Evolutionary conservation across 2,329 filamentous ascomycete genomes (phyloP).

Genomic region (Fusarium guadeloupense): DNA sequence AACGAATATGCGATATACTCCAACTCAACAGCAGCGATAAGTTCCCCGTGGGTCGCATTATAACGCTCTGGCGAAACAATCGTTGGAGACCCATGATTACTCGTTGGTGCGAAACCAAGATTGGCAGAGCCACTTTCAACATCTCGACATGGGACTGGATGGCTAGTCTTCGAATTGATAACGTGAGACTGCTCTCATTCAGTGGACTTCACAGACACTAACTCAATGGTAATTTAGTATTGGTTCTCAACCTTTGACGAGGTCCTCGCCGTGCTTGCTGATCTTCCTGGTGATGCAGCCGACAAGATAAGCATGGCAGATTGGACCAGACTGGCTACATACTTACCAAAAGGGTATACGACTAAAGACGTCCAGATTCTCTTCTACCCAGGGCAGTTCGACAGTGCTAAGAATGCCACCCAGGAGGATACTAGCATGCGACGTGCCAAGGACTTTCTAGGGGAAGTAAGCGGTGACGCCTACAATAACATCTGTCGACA

Average conservation of each 20-base stretch:
- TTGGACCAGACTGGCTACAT: neutral
- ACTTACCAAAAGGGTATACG: neutral
- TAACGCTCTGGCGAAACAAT: conserved; percentile 2
- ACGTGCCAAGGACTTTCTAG: neutral
- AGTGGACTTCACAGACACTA: neutral
- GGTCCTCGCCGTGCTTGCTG: neutral
- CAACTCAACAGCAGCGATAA: neutral
- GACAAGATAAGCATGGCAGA: neutral
- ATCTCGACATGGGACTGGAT: conserved; percentile 10
- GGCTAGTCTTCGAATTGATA: neutral
- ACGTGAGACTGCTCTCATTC: neutral
- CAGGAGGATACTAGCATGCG: neutral
- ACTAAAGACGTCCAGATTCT: neutral
- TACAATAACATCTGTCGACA: neutral
- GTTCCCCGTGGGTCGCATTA: neutral
- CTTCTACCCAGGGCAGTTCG: neutral
- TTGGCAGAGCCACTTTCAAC: conserved; percentile 1
- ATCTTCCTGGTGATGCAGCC: neutral
- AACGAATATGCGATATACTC: neutral
- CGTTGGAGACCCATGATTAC: conserved; percentile 3
- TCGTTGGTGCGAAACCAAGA: neutral
- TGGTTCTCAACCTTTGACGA: neutral
- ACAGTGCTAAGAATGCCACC: fast-evolving
- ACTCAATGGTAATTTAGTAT: neutral
- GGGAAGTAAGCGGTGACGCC: neutral